Evolutionary conservation across 345 rosid species (phyloP).

Genomic region (Eucalyptus cloeziana): DNA sequence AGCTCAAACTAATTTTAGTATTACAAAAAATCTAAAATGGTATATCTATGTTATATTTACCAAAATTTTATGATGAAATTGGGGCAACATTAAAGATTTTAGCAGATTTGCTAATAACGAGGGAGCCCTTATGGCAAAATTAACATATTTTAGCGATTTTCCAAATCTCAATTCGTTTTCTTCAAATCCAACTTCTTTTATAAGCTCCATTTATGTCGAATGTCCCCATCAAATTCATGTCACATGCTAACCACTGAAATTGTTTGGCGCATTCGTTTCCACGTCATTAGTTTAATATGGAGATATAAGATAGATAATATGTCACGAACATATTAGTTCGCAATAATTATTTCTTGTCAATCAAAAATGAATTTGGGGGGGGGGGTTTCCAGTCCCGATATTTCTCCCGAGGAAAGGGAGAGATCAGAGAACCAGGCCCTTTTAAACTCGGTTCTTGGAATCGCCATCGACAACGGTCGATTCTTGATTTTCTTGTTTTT

Average conservation of each 20-base stretch:
- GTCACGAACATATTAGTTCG: accelerated
- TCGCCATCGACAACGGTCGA: background rate
- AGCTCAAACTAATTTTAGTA: background rate
- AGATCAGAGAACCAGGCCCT: background rate
- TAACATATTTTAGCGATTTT: background rate
- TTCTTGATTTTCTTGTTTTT: background rate
- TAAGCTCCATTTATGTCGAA: background rate
- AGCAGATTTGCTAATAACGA: background rate
- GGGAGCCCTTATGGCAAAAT: background rate
- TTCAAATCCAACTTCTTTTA: background rate
- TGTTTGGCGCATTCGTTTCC: accelerated
- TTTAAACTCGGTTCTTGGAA: background rate
- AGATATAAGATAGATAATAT: accelerated
- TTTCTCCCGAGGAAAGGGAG: background rate
- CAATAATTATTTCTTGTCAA: too few species aligned
- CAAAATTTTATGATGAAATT: background rate
- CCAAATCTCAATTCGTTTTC: background rate
- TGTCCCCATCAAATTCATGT: background rate
- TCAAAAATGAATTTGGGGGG: background rate
- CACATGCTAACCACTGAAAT: accelerated
- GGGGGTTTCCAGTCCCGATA: background rate
- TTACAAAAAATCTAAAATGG: background rate
- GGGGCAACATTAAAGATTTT: background rate
- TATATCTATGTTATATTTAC: background rate
- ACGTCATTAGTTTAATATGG: background rate